Percentiles rank a stretch among this genome's conserved stretches.
phyloP scores from a whole-genome alignment of 2,329 filamentous ascomycete genomes.

The Colletotrichum somersetense region DNA sequence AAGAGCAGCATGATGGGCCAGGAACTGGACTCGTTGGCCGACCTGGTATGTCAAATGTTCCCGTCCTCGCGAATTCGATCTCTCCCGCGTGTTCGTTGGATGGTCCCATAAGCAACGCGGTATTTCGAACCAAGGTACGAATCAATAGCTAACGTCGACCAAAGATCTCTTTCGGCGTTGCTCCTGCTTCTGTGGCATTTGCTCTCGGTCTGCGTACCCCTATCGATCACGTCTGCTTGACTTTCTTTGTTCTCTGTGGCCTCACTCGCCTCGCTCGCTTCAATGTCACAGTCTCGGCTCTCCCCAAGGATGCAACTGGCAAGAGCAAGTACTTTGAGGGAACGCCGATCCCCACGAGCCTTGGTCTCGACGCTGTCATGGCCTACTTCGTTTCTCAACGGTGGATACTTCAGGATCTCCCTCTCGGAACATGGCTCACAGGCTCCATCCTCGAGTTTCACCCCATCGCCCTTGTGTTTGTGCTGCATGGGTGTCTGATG shows the following conservation, averaged over 20 bases:
- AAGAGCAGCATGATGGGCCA: constrained; percentile 99
- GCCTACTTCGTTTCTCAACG: constrained; percentile 87
- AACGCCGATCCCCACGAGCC: constrained; percentile 92
- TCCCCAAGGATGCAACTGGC: constrained; percentile 91
- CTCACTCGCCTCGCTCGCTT: constrained; percentile 94
- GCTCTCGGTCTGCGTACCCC: constrained; percentile 87
- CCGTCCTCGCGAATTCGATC: background rate
- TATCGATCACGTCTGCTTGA: constrained; percentile 82
- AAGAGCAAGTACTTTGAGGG: constrained; percentile 98
- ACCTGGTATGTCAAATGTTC: constrained; percentile 74
- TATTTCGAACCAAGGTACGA: background rate
- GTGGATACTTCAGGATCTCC: constrained; percentile 84
- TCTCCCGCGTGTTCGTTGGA: background rate
- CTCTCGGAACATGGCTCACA: constrained; percentile 75
- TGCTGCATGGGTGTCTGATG: constrained; percentile 94
- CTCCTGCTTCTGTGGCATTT: constrained; percentile 89
- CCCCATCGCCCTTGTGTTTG: constrained; percentile 83
- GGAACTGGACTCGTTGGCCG: constrained; percentile 94
- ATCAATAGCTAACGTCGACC: background rate
- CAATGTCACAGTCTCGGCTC: constrained; percentile 91
- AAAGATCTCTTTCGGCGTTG: constrained; percentile 94
- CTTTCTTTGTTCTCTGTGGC: constrained; percentile 94
- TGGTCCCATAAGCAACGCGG: background rate
- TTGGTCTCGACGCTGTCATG: constrained; percentile 86
- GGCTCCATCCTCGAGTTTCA: constrained; percentile 85